Evolutionary conservation across 2,329 filamentous ascomycete genomes (phyloP).

Genomic region (Botrytis medusae): DNA sequence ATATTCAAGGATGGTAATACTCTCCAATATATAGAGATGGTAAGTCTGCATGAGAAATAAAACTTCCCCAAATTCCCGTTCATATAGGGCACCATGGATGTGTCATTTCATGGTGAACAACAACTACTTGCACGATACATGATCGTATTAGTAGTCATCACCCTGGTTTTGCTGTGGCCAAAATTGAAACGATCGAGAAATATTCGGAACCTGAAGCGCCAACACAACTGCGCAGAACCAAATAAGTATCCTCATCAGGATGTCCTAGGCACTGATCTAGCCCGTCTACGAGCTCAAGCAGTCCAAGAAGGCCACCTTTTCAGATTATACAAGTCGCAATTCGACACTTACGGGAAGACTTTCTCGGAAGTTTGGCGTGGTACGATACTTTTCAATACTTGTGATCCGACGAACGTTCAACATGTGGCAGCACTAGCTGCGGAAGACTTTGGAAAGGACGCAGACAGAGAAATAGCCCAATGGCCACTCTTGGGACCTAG

Average conservation of each 20-base stretch:
- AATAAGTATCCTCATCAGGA: conserved; percentile 6
- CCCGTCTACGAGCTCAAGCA: neutral
- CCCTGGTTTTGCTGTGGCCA: neutral
- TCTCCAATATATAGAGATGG: neutral
- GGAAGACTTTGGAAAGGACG: conserved; percentile 42
- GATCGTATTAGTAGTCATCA: neutral
- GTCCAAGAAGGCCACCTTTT: conserved; percentile 6
- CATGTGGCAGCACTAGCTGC: conserved; percentile 2
- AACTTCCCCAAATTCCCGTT: neutral
- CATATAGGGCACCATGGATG: neutral
- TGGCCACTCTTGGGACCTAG: conserved; percentile 24
- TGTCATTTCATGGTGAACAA: neutral
- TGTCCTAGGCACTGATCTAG: conserved; percentile 1
- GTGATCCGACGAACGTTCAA: conserved; percentile 9
- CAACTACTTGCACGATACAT: neutral
- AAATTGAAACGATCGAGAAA: conserved; percentile 11
- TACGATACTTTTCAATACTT: conserved; percentile 13
- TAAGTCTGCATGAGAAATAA: neutral
- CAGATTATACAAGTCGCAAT: conserved; percentile 6
- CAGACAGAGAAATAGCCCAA: conserved; percentile 45
- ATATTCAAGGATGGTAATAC: neutral
- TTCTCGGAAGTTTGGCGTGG: conserved; percentile 9
- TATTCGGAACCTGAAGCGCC: conserved; percentile 1
- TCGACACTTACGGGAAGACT: conserved; percentile 16
- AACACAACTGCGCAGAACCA: neutral